A percentile compares a stretch with the other conserved stretches of the same genome.
Conservation (phyloP, 2,329 filamentous ascomycete genomes). For the Colletotrichum sp. region DNA sequence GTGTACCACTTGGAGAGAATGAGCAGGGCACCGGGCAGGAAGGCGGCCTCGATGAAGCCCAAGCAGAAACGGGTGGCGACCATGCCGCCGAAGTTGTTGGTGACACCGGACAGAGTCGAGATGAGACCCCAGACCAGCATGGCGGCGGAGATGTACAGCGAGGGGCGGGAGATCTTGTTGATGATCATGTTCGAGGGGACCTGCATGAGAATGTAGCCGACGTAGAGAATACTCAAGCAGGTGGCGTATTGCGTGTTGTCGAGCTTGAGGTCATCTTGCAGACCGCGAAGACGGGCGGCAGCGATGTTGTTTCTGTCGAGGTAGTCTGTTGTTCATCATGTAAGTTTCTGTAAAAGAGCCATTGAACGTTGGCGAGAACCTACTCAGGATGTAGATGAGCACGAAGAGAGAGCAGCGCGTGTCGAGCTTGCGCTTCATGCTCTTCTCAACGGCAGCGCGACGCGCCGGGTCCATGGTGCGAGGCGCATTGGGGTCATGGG, state of each 20-base stretch:
- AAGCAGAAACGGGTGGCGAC: slow-evolving; percentile 63
- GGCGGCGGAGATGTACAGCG: slow-evolving; percentile 53
- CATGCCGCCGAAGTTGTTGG: slow-evolving; percentile 57
- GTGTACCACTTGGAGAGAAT: slow-evolving; percentile 73
- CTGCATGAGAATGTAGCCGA: slow-evolving; percentile 71
- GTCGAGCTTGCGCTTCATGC: slow-evolving; percentile 74
- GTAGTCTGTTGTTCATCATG: slow-evolving; percentile 66
- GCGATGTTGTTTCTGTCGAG: slow-evolving; percentile 73
- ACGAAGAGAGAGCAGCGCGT: slow-evolving; percentile 70
- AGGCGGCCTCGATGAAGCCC: slow-evolving; percentile 68
- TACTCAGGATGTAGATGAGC: slow-evolving; percentile 70
- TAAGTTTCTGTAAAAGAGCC: slow-evolving; percentile 56
- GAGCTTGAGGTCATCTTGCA: slow-evolving; percentile 65
- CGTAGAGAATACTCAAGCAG: slow-evolving; percentile 68
- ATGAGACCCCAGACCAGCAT: slow-evolving; percentile 67
- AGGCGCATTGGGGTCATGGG: slow-evolving; percentile 1
- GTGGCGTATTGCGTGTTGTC: slow-evolving; percentile 66
- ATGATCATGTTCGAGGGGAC: slow-evolving; percentile 63
- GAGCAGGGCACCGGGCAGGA: slow-evolving; percentile 67
- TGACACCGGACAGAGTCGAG: slow-evolving; percentile 60
- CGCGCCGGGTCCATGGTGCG: slow-evolving; percentile 46
- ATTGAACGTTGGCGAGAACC: background rate
- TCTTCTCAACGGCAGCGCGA: slow-evolving; percentile 64
- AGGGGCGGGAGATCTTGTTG: slow-evolving; percentile 57
- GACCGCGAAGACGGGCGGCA: slow-evolving; percentile 67